phyloP scores from a whole-genome alignment of 1,139 yeast species.

The Meyerozyma athensensis region DNA sequence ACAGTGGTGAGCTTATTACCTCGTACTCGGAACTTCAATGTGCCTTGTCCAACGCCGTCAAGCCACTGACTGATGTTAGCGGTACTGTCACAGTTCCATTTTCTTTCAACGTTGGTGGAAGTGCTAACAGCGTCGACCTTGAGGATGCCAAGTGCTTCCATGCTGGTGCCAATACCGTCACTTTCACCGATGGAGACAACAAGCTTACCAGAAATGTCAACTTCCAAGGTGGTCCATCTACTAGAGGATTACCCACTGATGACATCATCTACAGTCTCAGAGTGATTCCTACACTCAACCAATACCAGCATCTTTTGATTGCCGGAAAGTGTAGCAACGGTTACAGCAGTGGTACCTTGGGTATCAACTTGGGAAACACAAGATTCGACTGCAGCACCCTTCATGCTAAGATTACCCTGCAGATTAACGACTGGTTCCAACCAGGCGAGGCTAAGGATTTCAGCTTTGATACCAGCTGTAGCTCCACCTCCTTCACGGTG shows the following conservation, averaged over 20 bases:
- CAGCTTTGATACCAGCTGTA: conserved; percentile 14
- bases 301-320: conserved; percentile 14
- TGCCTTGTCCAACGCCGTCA: conserved; percentile 6
- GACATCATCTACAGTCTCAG: not conserved
- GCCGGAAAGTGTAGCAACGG: conserved; percentile 24
- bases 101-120: conserved; percentile 23
- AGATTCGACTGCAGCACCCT: conserved; percentile 20
- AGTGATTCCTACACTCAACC: conserved; percentile 14
- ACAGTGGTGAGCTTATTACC: conserved; percentile 7
- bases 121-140: conserved; percentile 18
- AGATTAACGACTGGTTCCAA: conserved; percentile 19
- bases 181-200: conserved; percentile 26
- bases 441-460: conserved; percentile 13
- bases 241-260: not conserved
- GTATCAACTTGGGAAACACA: conserved; percentile 10
- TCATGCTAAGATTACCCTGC: conserved; percentile 18
- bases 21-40: conserved; percentile 7
- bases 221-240: conserved; percentile 11
- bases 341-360: conserved; percentile 21
- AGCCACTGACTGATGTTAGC: conserved; percentile 1
- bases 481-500: conserved; percentile 10
- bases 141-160: conserved; percentile 17
- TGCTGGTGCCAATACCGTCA: conserved; percentile 23
- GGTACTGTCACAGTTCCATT: conserved; percentile 26
- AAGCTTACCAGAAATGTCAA: conserved; percentile 14